phyloP scores from a whole-genome alignment of 805 yeast genomes.

The Metschnikowia bowlesiae region DNA sequence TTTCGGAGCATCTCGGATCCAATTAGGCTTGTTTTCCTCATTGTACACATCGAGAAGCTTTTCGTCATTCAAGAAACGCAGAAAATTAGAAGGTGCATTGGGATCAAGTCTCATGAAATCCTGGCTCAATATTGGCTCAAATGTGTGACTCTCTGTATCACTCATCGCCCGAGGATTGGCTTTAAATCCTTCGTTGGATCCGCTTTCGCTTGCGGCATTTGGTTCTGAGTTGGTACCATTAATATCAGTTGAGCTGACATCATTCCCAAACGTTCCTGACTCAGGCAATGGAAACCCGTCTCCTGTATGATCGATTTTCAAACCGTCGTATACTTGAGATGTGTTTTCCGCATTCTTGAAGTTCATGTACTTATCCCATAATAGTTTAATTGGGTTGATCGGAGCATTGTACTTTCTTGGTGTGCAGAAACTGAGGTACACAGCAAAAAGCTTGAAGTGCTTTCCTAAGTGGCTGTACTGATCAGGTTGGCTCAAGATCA shows the following conservation, averaged over 20 bases:
- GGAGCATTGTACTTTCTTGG: slow-evolving; percentile 17
- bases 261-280: not conserved
- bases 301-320: not conserved
- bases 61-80: slow-evolving; percentile 2
- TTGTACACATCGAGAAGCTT: not conserved
- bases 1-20: not conserved
- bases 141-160: not conserved
- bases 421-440: slow-evolving; percentile 8
- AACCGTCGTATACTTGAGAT: slow-evolving; percentile 1
- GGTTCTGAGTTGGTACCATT: not conserved
- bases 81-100: slow-evolving; percentile 1
- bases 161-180: not conserved
- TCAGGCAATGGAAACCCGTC: not conserved
- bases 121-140: not conserved
- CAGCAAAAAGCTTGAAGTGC: slow-evolving; percentile 14
- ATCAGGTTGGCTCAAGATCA: slow-evolving; percentile 16
- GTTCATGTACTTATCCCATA: slow-evolving; percentile 7
- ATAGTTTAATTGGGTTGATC: slow-evolving; percentile 11
- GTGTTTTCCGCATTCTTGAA: slow-evolving; percentile 6
- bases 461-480: slow-evolving; percentile 16
- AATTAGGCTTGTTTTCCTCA: not conserved
- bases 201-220: not conserved
- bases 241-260: not conserved
- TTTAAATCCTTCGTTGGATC: not conserved
- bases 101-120: not conserved